Percentiles rank a stretch among this genome's conserved stretches.
Conservation (phyloP, 2,329 filamentous ascomycete genomes). For the Chalaropsis thielavioides region DNA sequence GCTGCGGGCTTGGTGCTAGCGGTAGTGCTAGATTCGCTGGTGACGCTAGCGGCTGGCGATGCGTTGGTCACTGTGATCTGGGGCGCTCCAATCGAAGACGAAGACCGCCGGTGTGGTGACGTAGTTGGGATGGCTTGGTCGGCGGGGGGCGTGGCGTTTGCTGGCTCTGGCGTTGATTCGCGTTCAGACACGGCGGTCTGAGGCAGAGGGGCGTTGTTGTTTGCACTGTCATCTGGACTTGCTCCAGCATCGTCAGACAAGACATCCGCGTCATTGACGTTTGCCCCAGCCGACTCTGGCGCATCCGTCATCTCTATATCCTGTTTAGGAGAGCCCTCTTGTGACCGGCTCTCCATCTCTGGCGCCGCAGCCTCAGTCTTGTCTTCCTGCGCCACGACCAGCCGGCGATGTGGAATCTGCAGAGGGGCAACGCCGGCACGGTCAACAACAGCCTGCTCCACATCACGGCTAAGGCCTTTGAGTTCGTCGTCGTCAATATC, state of each 20-base stretch:
- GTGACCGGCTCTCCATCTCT: neutral
- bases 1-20: too few species aligned
- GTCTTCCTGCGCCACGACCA: neutral
- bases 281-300: neutral
- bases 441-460: conserved; percentile 26
- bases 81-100: neutral
- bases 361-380: neutral
- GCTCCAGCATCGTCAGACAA: neutral
- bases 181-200: neutral
- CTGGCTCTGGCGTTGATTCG: neutral
- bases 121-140: neutral
- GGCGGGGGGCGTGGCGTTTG: neutral
- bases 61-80: conserved; percentile 21
- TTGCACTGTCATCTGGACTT: neutral
- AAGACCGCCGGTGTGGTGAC: neutral
- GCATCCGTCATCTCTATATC: conserved; percentile 16
- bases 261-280: too few species aligned
- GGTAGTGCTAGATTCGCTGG: conserved; percentile 16
- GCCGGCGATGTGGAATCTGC: conserved; percentile 1
- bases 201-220: neutral
- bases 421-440: neutral
- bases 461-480: conserved; percentile 48
- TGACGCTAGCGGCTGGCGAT: conserved; percentile 21
- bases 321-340: neutral
- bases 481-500: conserved; percentile 88